These are phyloP conservation scores for Cladosporium sp. DNA, from an alignment of 2,329 filamentous ascomycete species.

Conservation along the genomic window DNA sequence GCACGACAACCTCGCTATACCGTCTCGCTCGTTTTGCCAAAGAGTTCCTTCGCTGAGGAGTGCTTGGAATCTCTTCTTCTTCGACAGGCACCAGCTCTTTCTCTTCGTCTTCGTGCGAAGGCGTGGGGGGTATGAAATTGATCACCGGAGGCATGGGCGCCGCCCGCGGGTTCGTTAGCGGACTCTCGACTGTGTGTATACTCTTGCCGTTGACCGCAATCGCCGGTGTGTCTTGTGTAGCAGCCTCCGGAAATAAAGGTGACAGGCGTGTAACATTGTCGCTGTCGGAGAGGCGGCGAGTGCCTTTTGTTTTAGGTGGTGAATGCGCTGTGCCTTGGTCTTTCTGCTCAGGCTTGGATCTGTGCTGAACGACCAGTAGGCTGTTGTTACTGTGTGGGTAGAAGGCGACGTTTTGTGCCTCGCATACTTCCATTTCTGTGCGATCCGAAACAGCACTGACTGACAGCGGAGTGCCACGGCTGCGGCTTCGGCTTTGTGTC, in stretches of 20 bases:
- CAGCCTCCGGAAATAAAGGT: background rate
- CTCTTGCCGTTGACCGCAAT: constrained; percentile 18
- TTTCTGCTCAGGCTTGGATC: constrained; percentile 20
- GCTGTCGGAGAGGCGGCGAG: background rate
- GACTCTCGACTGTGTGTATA: constrained; percentile 50
- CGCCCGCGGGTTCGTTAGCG: constrained; percentile 58
- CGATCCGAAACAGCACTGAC: constrained; percentile 26
- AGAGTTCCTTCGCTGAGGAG: constrained; percentile 39
- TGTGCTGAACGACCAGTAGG: constrained; percentile 62
- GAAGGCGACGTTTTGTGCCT: constrained; percentile 61
- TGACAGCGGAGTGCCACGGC: constrained; percentile 13
- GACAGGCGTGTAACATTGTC: background rate
- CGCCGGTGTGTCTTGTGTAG: background rate
- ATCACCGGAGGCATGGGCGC: constrained; percentile 59
- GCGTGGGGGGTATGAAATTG: constrained; percentile 57
- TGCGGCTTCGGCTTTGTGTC: constrained; percentile 9
- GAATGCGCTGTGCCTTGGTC: background rate
- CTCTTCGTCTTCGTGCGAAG: constrained; percentile 42
- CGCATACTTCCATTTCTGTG: constrained; percentile 53
- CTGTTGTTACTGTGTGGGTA: constrained; percentile 65
- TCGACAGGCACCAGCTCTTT: constrained; percentile 9
- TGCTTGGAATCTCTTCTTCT: constrained; percentile 15
- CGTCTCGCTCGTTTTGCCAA: constrained; percentile 47
- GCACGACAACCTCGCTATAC: constrained; percentile 48
- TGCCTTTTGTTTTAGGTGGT: background rate